phyloP scores from a whole-genome alignment of 108 stramenopile species.

The Parietichytrium sp. region DNA sequence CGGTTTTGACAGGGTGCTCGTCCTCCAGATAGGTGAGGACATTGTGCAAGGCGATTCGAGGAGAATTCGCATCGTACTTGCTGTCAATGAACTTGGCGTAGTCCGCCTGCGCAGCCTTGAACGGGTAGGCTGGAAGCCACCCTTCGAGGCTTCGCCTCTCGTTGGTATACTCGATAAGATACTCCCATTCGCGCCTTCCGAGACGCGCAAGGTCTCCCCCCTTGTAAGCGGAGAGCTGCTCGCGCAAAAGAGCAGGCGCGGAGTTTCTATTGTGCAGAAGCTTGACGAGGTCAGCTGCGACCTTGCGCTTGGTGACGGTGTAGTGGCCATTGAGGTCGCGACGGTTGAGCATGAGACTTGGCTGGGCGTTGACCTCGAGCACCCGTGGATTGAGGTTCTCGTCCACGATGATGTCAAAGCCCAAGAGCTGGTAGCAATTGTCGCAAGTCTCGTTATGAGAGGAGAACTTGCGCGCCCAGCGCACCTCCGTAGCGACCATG shows the following conservation, averaged over 20 bases:
- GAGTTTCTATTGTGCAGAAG: background rate
- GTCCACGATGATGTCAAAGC: background rate
- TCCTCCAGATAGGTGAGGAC: background rate
- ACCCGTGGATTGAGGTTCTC: background rate
- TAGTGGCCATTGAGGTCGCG: background rate
- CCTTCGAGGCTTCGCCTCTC: background rate
- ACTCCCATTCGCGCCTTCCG: background rate
- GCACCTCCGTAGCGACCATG: background rate
- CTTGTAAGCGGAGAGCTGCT: background rate
- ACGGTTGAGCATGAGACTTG: background rate
- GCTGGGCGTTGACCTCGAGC: slow-evolving; percentile 29
- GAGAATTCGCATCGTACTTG: background rate
- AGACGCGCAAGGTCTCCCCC: background rate
- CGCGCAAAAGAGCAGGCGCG: background rate
- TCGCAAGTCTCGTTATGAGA: too few relatives aligned
- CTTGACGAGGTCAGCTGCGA: background rate
- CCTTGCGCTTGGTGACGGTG: background rate
- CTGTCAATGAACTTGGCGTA: background rate
- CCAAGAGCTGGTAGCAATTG: background rate
- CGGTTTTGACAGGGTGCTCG: too few relatives aligned
- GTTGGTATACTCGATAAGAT: background rate
- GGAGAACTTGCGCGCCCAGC: background rate
- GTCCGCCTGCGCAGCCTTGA: too few relatives aligned
- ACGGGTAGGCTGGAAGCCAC: background rate
- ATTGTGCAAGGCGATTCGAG: background rate